Evolutionary conservation across 1,284 basidiomycete species (phyloP).

Genomic region (Ustilago tritici): DNA sequence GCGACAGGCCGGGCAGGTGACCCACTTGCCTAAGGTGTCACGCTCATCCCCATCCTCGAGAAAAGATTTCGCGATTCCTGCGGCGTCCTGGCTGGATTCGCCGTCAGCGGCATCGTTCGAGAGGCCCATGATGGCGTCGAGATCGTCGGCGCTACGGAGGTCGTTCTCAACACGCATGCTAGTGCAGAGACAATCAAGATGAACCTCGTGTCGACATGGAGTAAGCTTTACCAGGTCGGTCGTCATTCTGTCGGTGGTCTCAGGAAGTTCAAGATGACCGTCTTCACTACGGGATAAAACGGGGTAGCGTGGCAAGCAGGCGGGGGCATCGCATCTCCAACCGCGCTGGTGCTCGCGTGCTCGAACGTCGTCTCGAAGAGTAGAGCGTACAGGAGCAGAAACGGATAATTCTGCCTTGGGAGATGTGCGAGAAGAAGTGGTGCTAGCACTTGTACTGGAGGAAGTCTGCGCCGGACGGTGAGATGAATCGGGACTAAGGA

Average conservation of each 20-base stretch:
- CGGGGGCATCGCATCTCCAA: conserved; percentile 63
- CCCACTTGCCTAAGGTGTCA: conserved; percentile 62
- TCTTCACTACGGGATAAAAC: conserved; percentile 17
- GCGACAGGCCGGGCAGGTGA: conserved; percentile 61
- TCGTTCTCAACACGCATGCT: conserved; percentile 57
- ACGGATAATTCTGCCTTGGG: conserved; percentile 11
- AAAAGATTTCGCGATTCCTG: conserved; percentile 3
- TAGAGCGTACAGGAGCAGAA: conserved; percentile 5
- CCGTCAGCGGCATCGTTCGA: conserved; percentile 6
- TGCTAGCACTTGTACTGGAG: background rate
- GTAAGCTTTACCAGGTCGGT: conserved; percentile 49
- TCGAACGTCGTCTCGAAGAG: conserved; percentile 59
- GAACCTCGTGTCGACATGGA: conserved; percentile 65
- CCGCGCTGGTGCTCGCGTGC: conserved; percentile 51
- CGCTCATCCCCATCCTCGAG: conserved; percentile 28
- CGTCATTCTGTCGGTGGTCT: conserved; percentile 34
- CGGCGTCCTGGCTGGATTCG: background rate
- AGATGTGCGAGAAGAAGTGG: background rate
- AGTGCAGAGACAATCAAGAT: conserved; percentile 64
- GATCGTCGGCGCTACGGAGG: conserved; percentile 1
- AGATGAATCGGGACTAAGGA: conserved; percentile 24
- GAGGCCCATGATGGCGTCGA: conserved; percentile 16
- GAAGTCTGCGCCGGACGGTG: background rate
- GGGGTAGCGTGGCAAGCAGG: conserved; percentile 61
- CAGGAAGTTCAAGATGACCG: conserved; percentile 34